Evolutionary conservation across 2,329 filamentous ascomycete species (phyloP), one percentile per base, ranked within the genome.

Genomic region (Cytospora piceicola): DNA sequence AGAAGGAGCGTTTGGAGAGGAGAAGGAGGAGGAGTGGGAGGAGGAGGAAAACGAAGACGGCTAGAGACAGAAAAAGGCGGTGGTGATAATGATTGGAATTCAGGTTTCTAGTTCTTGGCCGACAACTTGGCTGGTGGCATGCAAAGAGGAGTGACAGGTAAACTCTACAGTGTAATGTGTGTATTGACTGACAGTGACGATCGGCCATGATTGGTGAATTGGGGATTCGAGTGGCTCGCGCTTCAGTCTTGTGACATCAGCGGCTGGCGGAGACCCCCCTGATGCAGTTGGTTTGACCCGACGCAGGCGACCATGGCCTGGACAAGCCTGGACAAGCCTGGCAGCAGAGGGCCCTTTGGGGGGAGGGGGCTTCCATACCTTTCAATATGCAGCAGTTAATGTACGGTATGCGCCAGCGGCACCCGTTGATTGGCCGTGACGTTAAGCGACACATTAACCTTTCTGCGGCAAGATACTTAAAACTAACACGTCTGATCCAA

Each of bases 401-500:
- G 46, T 49, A 11, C n/a, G 14, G 15, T 17, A 20, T 22, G 24
- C 55, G 29, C 27, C 27, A 5, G 5, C 22, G n/a, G 15, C 30
- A 24, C 2, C 8, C 17, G 24, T 9, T 36, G 58, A 61, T 53
- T 61, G 58, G 49, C 30, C 46, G 14, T 53, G 58, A 29, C 46
- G 29, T 61, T 24, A 61, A 49, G 17, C 34, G 24, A 30, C 46
- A 49, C n/a, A 49, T 49, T 24, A 49, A 49, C 46, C 46, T 49
- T 49, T 24, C 46, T 49, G 46, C 36, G 46, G 22, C 36, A 46
- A 58, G 39, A 24, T 17, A 36, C 36, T 49, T 15, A 8, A 24
- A 24, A 49, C n/a, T 24, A 29, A 42, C 39, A 42, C 60, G 29
- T 63, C 53, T 51, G n/a, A 27, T 49, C 61, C 61, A 63, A 63